These are phyloP conservation scores for Collybia nuda DNA, from an alignment of 768 basidiomycete species.

Conservation along the genomic window DNA sequence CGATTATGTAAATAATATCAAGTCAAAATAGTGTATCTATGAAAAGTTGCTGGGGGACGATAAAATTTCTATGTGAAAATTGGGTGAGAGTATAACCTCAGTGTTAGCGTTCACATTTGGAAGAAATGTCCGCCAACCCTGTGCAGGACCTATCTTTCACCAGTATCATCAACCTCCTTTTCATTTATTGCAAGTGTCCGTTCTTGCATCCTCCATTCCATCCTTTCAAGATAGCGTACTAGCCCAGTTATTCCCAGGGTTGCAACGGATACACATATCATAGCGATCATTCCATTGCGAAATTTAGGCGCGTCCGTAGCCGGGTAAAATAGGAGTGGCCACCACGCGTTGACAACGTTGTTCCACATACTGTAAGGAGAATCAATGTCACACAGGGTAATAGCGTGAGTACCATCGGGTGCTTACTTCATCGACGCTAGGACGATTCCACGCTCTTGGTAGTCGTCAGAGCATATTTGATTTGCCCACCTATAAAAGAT, in stretches of 20 bases:
- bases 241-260: constrained; percentile 54
- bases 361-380: constrained; percentile 56
- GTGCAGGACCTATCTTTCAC: no score
- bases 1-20: no score
- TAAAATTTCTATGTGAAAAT: no score
- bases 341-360: constrained; percentile 69
- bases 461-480: constrained; percentile 69
- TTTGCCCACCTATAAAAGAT: constrained; percentile 65
- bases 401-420: no score
- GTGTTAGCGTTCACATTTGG: no score
- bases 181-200: no score
- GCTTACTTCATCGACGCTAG: constrained; percentile 75
- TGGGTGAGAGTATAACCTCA: no score
- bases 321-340: constrained; percentile 71
- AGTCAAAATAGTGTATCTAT: no score
- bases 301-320: constrained; percentile 71
- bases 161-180: no score
- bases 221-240: constrained; percentile 54
- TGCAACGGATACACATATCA: constrained; percentile 58
- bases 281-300: constrained; percentile 66
- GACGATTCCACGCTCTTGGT: constrained; percentile 67
- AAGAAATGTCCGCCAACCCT: no score
- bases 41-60: no score
- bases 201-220: constrained; percentile 17
- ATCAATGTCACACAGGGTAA: no score